A percentile compares a stretch with the other conserved stretches of the same genome.
These are phyloP conservation scores for Bryoerythrophyllum caledonicum DNA, from an alignment of 225 moss, liverwort and hornwort genomes.

Conservation along the genomic window DNA sequence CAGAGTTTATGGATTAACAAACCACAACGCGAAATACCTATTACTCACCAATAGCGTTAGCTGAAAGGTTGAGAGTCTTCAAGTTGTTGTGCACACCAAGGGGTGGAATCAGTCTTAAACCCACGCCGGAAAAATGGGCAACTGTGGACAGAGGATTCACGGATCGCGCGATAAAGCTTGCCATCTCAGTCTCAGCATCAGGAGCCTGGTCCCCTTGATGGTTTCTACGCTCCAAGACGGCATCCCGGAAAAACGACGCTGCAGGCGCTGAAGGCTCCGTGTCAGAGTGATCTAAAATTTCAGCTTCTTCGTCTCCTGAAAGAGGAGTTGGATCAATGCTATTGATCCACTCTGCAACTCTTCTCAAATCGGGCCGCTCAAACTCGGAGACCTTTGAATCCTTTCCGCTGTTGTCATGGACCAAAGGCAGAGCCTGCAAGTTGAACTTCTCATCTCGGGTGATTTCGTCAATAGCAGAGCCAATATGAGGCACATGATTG, in stretches of 20 bases:
- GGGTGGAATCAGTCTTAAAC: constrained; percentile 66
- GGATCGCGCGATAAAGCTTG: constrained; percentile 65
- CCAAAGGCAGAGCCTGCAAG: constrained; percentile 18
- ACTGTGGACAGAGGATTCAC: constrained; percentile 81
- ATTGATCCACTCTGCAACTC: constrained; percentile 90
- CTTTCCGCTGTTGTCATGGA: constrained; percentile 13
- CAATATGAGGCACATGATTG: constrained; percentile 7
- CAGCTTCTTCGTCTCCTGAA: constrained; percentile 50
- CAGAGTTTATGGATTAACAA: neutral
- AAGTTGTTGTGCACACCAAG: constrained; percentile 67
- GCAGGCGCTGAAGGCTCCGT: constrained; percentile 60
- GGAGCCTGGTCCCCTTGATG: constrained; percentile 33
- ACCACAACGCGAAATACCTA: neutral
- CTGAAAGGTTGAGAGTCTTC: constrained; percentile 83
- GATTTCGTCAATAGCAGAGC: constrained; percentile 14
- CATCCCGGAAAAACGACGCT: constrained; percentile 48
- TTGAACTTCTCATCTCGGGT: constrained; percentile 12
- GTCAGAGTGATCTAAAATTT: constrained; percentile 35
- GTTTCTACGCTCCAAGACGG: constrained; percentile 31
- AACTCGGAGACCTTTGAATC: constrained; percentile 13
- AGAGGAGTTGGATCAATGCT: constrained; percentile 50
- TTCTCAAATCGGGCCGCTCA: constrained; percentile 48
- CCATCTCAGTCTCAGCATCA: constrained; percentile 81
- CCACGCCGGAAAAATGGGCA: constrained; percentile 88
- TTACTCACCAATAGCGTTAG: constrained; percentile 62